A percentile compares a stretch with the other conserved stretches of the same genome.
Evolutionary conservation across 768 basidiomycete genomes (phyloP).

Genomic region (Agaricus blazei): DNA sequence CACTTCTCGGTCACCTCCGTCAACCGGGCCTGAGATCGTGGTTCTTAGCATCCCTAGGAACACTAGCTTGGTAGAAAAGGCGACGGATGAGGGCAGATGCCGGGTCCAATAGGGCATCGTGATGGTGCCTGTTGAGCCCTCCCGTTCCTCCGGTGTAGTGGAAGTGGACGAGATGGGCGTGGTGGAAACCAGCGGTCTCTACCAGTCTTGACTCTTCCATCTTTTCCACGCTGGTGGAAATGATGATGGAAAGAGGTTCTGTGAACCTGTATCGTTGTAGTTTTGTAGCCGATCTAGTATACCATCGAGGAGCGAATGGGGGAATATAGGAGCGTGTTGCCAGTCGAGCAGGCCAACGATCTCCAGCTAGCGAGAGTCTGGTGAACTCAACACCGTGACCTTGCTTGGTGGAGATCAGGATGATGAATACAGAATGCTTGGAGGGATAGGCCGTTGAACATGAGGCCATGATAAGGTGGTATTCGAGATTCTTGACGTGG

Average conservation of each 20-base stretch:
- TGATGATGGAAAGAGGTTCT: conserved; percentile 32
- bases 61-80: no score
- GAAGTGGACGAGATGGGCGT: conserved; percentile 42
- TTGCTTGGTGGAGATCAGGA: conserved; percentile 48
- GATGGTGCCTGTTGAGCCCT: conserved; percentile 40
- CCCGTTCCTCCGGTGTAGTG: conserved; percentile 41
- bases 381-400: conserved; percentile 40
- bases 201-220: conserved; percentile 31
- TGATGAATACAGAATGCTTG: conserved; percentile 46
- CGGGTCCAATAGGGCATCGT: no score
- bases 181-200: conserved; percentile 30
- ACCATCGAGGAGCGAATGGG: conserved; percentile 43
- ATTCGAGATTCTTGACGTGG: conserved; percentile 44
- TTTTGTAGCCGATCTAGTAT: conserved; percentile 42
- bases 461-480: conserved; percentile 40
- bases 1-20: no score
- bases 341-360: conserved; percentile 45
- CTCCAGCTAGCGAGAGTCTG: conserved; percentile 31
- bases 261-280: conserved; percentile 36
- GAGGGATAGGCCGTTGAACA: conserved; percentile 33
- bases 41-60: no score
- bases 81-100: no score
- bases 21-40: no score
- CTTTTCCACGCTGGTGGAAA: conserved; percentile 36
- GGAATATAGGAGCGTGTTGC: conserved; percentile 53